These are phyloP conservation scores for Aspergillus ruber DNA, from an alignment of 2,329 filamentous ascomycete species.

Conservation along the genomic window DNA sequence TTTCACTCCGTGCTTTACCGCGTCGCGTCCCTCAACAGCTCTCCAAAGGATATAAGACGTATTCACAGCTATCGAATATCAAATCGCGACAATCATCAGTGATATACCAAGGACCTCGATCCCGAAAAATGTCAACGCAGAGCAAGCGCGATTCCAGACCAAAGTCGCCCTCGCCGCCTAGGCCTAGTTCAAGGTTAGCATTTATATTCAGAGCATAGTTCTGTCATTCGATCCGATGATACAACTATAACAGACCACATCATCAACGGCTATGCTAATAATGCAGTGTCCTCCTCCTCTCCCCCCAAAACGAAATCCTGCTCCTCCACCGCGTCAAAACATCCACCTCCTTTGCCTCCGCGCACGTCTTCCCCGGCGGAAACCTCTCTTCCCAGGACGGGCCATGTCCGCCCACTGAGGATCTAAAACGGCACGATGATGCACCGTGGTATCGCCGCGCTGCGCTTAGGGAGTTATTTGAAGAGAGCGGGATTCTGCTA, in stretches of 20 bases:
- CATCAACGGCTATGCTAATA: slow-evolving; percentile 2
- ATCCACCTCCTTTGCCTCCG: slow-evolving; percentile 78
- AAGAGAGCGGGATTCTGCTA: slow-evolving; percentile 85
- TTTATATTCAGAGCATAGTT: too few species aligned
- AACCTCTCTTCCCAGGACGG: slow-evolving; percentile 74
- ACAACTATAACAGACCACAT: too few species aligned
- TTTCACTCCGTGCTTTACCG: not conserved
- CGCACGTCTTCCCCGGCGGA: slow-evolving; percentile 92
- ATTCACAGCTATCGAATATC: too few species aligned
- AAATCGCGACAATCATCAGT: too few species aligned
- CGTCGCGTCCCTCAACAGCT: not conserved
- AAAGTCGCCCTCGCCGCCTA: slow-evolving; percentile 39
- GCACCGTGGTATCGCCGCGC: slow-evolving; percentile 68
- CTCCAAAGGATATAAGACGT: too few species aligned
- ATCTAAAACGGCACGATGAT: slow-evolving; percentile 60
- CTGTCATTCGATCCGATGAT: too few species aligned
- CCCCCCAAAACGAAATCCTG: slow-evolving; percentile 77
- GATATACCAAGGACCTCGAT: not conserved
- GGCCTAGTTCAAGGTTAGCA: slow-evolving; percentile 58
- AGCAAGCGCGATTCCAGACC: slow-evolving; percentile 27
- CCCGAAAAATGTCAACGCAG: slow-evolving; percentile 15
- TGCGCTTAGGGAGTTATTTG: slow-evolving; percentile 86
- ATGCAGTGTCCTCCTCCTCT: slow-evolving; percentile 71
- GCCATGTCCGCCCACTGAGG: slow-evolving; percentile 42
- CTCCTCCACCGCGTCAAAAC: slow-evolving; percentile 79